Conservation (phyloP, 176 grass and related monocot species). For the Ensete ventricosum region DNA sequence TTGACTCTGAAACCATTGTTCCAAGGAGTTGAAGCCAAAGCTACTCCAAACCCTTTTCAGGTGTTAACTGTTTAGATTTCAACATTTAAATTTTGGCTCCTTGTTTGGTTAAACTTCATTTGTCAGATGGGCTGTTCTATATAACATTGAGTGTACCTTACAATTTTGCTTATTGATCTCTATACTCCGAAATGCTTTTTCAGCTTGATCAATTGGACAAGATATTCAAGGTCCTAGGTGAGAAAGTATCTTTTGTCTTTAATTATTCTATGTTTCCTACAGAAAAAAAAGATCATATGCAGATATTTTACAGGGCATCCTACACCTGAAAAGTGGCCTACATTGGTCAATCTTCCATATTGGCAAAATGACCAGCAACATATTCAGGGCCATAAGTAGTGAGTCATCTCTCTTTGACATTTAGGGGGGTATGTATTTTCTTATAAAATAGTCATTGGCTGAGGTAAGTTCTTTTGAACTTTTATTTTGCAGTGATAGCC, state of each 20-base stretch:
- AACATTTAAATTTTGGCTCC: background rate
- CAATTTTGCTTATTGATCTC: conserved; percentile 26
- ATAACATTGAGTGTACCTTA: background rate
- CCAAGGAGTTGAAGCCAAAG: conserved; percentile 98
- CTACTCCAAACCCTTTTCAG: conserved; percentile 84
- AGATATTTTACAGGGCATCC: conserved; percentile 60
- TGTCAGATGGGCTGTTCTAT: background rate
- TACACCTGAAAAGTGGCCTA: conserved; percentile 95
- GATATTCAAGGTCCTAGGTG: conserved; percentile 99
- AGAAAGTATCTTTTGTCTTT: conserved; percentile 16
- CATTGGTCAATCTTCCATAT: conserved; percentile 75
- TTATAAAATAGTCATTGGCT: conserved; percentile 13
- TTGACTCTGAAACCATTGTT: conserved; percentile 94
- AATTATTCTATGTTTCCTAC: conserved; percentile 12
- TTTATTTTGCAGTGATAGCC: conserved; percentile 62
- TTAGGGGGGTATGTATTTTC: background rate
- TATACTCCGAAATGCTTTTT: conserved; percentile 27
- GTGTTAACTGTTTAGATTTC: conserved; percentile 30
- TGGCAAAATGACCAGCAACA: conserved; percentile 87
- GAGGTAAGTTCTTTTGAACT: conserved; percentile 4
- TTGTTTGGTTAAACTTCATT: background rate
- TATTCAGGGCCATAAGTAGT: conserved; percentile 92
- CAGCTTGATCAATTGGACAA: conserved; percentile 99
- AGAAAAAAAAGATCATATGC: background rate
- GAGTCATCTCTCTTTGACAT: conserved; percentile 31